phyloP scores from a whole-genome alignment of 768 basidiomycete species.

The Boletus fagicola region DNA sequence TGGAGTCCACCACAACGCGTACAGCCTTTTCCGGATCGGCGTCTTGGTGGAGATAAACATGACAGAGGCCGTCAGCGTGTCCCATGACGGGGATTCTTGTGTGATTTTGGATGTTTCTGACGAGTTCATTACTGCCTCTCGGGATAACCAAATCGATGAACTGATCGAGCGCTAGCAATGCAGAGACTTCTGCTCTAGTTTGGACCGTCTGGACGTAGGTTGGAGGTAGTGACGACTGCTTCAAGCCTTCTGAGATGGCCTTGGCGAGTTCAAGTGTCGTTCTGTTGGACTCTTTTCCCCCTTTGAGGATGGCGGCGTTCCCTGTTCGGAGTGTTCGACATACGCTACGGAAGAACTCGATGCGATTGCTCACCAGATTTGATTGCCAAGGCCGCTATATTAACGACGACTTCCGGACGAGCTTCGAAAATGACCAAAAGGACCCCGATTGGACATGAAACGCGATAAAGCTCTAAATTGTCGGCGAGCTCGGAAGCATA shows the following conservation, averaged over 20 bases:
- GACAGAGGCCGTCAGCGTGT: slow-evolving; percentile 95
- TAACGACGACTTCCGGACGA: slow-evolving; percentile 95
- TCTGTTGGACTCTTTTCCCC: slow-evolving; percentile 90
- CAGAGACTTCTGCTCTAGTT: slow-evolving; percentile 86
- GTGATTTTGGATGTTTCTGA: slow-evolving; percentile 81
- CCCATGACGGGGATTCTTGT: slow-evolving; percentile 98
- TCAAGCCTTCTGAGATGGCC: slow-evolving; percentile 76
- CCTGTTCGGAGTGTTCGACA: slow-evolving; percentile 45
- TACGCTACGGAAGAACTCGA: not conserved
- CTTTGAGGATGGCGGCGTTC: slow-evolving; percentile 95
- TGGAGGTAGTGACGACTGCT: slow-evolving; percentile 66
- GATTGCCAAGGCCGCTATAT: slow-evolving; percentile 93
- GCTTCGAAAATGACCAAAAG: slow-evolving; percentile 97
- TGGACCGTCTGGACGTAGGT: slow-evolving; percentile 91
- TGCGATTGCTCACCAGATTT: slow-evolving; percentile 73
- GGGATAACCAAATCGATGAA: slow-evolving; percentile 98
- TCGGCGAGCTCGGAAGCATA: slow-evolving; percentile 93
- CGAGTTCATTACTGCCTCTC: slow-evolving; percentile 88
- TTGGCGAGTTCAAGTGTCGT: slow-evolving; percentile 75
- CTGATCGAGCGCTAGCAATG: slow-evolving; percentile 78
- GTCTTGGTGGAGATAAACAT: slow-evolving; percentile 81
- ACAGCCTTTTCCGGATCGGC: slow-evolving; percentile 79
- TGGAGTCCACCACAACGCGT: slow-evolving; percentile 83
- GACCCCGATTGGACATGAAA: slow-evolving; percentile 96
- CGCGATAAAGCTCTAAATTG: slow-evolving; percentile 82